Base-by-base conservation (phyloP, 1,284 basidiomycete species). In the Melampsora medusae region DNA sequence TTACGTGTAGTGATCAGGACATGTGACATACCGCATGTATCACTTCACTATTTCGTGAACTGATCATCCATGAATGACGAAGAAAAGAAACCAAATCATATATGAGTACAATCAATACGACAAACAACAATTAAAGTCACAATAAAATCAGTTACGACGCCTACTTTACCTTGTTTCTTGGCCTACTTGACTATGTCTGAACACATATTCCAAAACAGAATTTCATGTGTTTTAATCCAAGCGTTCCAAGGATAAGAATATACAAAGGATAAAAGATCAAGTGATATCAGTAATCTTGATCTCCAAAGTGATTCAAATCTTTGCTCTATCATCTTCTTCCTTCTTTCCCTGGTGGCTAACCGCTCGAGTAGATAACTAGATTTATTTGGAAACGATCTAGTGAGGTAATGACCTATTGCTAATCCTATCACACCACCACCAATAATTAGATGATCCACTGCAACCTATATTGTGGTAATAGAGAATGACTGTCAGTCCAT, bases 21-120 rank as follows among this genome's bases (percentile, higher is more conserved):
- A 9, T 38, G 35, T 25, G n/a, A 60, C 53, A 48, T 16, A 70
- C 92, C 78, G 92, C 92, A 84, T 97, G 95, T 60, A 97, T 91
- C 17, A 99, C 96, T 81, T 98, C 96, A 0, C 93, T 96, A 82
- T 97, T 97, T 25, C 96, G 89, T 50, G 93, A 93, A 82, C 92
- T 94, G 77, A 28, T 35, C 31, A 25, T 12, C 35, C 53, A 28
- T 9, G 4, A 25, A 19, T 56, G 14, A 9, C 42, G 42, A 14
- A 2, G 10, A 46, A 46, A 46, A 46, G 42, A 46, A 14, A 46
- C 14, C 10, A 46, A 16, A 46, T 12, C 10, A 16, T 46, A 46
- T 14, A 46, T 4, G 14, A 14, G 10, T 16, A 14, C 12, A 22
- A 4, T 22, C 4, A 59, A 19, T 25, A 59, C 22, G 28, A 10